Evolutionary conservation across 2,329 filamentous ascomycete genomes (phyloP).

Genomic region (Claviceps sp.): DNA sequence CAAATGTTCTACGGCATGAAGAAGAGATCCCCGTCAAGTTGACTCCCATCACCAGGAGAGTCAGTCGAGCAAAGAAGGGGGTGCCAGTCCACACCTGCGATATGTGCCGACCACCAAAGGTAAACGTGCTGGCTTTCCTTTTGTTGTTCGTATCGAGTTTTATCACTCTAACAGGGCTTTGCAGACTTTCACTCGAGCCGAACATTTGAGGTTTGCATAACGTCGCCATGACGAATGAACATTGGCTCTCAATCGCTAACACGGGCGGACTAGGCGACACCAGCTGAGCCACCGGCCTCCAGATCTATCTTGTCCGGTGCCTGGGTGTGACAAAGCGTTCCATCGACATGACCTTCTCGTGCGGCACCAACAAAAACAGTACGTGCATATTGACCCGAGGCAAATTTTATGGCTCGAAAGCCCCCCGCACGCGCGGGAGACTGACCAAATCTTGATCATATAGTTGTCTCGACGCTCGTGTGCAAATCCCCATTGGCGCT

Average conservation of each 20-base stretch:
- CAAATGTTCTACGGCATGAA: conserved; percentile 20
- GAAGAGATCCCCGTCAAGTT: conserved; percentile 32
- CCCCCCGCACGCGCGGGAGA: not conserved
- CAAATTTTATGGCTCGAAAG: not conserved
- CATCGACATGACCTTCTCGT: conserved; percentile 45
- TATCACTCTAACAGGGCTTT: not conserved
- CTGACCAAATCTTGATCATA: not conserved
- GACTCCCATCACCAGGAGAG: conserved; percentile 42
- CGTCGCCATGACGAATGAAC: conserved; percentile 4
- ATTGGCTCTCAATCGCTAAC: conserved; percentile 12
- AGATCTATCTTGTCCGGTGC: conserved; percentile 34
- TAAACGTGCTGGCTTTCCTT: conserved; percentile 14
- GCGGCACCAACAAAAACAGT: conserved; percentile 36
- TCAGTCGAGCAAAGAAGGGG: conserved; percentile 46
- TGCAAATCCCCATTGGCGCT: not conserved
- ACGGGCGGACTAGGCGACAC: conserved; percentile 33
- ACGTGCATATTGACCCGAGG: conserved; percentile 9
- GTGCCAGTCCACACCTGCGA: conserved; percentile 44
- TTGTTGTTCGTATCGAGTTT: not conserved
- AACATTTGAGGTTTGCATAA: conserved; percentile 42
- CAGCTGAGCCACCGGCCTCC: conserved; percentile 46
- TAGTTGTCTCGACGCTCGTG: conserved; percentile 13
- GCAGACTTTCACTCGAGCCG: conserved; percentile 49
- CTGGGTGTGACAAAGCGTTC: conserved; percentile 43
- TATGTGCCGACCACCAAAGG: conserved; percentile 37